Evolutionary conservation across 345 rosid genomes (phyloP).

Genomic region (Angophora floribunda): DNA sequence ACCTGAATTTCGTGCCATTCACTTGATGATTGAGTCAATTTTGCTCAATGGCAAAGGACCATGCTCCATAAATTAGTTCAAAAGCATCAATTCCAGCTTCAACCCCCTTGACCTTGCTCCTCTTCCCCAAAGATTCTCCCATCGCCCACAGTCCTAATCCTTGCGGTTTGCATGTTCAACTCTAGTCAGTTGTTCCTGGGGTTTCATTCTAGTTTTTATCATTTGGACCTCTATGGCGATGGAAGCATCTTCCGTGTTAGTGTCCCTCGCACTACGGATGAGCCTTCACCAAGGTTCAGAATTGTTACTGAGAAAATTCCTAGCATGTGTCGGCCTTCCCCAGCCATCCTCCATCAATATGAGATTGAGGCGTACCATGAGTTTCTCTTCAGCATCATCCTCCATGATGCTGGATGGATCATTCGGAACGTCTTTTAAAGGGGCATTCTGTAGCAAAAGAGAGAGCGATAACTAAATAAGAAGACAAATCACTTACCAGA

Average conservation of each 20-base stretch:
- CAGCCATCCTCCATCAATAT: slow-evolving; percentile 54
- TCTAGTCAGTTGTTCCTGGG: background rate
- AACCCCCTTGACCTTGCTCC: background rate
- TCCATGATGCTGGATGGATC: slow-evolving; percentile 23
- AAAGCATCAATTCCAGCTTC: background rate
- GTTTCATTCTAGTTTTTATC: background rate
- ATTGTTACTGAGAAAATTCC: slow-evolving; percentile 43
- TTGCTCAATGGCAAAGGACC: background rate
- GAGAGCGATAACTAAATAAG: background rate
- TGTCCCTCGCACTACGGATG: background rate
- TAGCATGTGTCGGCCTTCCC: slow-evolving; percentile 26
- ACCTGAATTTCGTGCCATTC: background rate
- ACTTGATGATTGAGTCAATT: background rate
- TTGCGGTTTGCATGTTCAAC: background rate
- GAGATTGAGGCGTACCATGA: slow-evolving; percentile 45
- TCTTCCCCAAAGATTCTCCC: background rate
- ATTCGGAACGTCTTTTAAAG: background rate
- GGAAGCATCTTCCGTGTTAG: background rate
- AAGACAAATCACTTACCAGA: background rate
- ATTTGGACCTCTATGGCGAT: background rate
- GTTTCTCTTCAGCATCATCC: slow-evolving; percentile 41
- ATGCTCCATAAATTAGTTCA: background rate
- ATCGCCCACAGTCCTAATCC: background rate
- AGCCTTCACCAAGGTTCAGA: slow-evolving; percentile 51
- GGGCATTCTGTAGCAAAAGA: background rate